Base-by-base conservation (phyloP, 805 yeast species). In the Schwanniomyces occidentalis region DNA sequence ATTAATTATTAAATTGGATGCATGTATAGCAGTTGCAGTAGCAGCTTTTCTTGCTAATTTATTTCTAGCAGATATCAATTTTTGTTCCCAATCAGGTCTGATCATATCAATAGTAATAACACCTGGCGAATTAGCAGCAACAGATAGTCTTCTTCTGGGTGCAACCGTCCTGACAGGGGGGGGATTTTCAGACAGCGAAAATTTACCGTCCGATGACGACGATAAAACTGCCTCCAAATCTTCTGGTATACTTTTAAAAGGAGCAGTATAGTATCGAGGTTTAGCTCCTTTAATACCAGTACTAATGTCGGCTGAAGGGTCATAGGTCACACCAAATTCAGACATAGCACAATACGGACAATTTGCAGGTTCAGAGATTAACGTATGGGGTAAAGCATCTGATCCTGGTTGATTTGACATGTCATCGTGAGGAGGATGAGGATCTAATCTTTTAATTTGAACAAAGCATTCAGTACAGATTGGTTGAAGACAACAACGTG, bases 391-490 rank as follows among this genome's bases (percentile, higher is more conserved):
- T 10, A 59, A 51, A 65, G 70, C 47, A 17, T 54, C 58, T 21
- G 60, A 63, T 31, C 48, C 46, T 9, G 38, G 34, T 6, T 41
- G 29, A 30, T 44, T 43, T 10, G 43, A 44, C 6, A 35, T 40
- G 12, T 49, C 56, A 44, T 82, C 91, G 53, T 88, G 95, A 2
- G 96, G 96, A 21, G 89, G 87, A 61, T 91, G 98, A 0, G 99
- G 98, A 8, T 87, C 95, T 21, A 80, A 65, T 34, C 99, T 74
- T 58, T 86, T 88, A 56, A 91, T 89, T 59, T 91, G 97, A 8
- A 91, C 97, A 73, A 91, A 93, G 56, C 99, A 91, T 61, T 91
- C 98, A 2, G 96, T 76, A 62, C 99, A 93, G 14, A 91, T 89
- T 2, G 95, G 90, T 57, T 91, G 98, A 32, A 76, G 75, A 58